Conservation (phyloP, 208 protist genomes). For the Acanthamoeba lenticulata region DNA sequence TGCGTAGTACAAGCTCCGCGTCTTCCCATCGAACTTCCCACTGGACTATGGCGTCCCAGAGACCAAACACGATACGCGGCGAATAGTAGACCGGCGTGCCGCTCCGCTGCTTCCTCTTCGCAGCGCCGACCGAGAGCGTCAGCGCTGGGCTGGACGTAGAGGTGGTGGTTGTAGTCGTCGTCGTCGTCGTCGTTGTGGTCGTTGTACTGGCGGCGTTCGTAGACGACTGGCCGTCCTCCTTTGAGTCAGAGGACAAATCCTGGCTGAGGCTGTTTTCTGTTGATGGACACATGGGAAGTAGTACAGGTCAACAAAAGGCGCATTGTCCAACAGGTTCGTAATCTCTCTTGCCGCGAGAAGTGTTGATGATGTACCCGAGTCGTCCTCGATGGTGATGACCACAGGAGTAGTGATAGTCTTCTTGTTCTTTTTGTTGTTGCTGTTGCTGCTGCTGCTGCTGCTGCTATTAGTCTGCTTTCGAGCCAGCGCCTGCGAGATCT, state of each 20-base stretch:
- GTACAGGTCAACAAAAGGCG: too few species aligned
- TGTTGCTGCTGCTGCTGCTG: not conserved
- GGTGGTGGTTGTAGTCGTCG: not conserved
- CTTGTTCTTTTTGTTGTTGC: not conserved
- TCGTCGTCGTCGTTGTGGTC: too few species aligned
- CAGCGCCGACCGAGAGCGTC: too few species aligned
- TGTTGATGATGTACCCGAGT: not conserved
- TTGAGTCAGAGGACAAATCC: too few species aligned
- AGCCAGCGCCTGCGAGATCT: not conserved
- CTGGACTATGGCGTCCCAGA: not conserved
- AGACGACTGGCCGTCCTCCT: too few species aligned
- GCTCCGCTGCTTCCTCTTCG: not conserved
- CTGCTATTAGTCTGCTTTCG: not conserved
- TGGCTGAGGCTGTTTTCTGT: too few species aligned
- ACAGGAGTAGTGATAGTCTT: not conserved
- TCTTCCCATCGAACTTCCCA: slow-evolving; percentile 23
- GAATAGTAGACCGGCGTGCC: not conserved
- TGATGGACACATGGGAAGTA: too few species aligned
- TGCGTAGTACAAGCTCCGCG: not conserved
- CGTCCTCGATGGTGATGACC: not conserved
- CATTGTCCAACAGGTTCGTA: too few species aligned
- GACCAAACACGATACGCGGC: not conserved
- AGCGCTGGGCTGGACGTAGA: not conserved
- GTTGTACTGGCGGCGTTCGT: too few species aligned
- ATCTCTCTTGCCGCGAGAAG: too few species aligned